phyloP scores from a whole-genome alignment of 805 yeast species.

The Nakazawaea sp. region DNA sequence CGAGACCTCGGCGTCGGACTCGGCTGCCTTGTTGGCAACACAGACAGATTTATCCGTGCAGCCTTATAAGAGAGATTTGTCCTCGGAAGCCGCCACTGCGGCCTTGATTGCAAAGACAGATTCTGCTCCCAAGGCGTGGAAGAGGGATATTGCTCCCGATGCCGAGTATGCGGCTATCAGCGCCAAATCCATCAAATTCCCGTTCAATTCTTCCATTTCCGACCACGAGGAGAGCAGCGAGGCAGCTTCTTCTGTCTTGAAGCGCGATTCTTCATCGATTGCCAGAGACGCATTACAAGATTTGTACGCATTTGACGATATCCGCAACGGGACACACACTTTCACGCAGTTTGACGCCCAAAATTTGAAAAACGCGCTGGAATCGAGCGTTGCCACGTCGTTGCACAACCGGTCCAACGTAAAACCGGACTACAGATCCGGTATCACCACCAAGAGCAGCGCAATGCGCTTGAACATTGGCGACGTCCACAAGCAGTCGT shows the following conservation, averaged over 20 bases:
- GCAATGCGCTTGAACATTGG: slow-evolving; percentile 24
- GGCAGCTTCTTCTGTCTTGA: slow-evolving; percentile 32
- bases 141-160: slow-evolving; percentile 37
- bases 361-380: slow-evolving; percentile 13
- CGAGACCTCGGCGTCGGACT: slow-evolving; percentile 59
- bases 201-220: slow-evolving; percentile 17
- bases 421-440: slow-evolving; percentile 18
- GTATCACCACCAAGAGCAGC: slow-evolving; percentile 20
- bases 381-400: slow-evolving; percentile 11
- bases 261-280: slow-evolving; percentile 18
- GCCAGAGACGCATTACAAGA: slow-evolving; percentile 33
- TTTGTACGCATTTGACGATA: slow-evolving; percentile 34
- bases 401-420: slow-evolving; percentile 4
- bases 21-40: slow-evolving; percentile 73
- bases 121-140: slow-evolving; percentile 42
- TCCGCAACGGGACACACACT: slow-evolving; percentile 31
- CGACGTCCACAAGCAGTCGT: slow-evolving; percentile 21
- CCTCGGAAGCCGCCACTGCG: slow-evolving; percentile 63
- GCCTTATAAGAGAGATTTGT: slow-evolving; percentile 54
- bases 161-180: slow-evolving; percentile 40
- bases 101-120: slow-evolving; percentile 44
- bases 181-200: slow-evolving; percentile 26
- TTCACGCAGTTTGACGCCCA: slow-evolving; percentile 19
- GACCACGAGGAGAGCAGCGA: slow-evolving; percentile 26
- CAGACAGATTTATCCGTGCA: slow-evolving; percentile 55